Evolutionary conservation across 345 rosid species (phyloP), one percentile per base, ranked within the genome.

Genomic region (Pugionium dolabratum): DNA sequence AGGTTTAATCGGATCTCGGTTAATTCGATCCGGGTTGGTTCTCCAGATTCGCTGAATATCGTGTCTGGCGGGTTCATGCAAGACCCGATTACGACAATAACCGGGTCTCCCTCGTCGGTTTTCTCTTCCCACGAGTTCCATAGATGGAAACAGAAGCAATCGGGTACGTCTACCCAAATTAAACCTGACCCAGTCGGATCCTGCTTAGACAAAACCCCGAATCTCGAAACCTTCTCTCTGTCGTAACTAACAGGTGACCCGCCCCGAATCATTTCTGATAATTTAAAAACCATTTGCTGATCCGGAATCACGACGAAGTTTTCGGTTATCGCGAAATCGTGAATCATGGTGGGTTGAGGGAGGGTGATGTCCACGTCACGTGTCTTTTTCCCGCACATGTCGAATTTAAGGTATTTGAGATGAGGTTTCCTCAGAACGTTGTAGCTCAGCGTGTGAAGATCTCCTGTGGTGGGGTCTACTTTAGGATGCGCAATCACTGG

Each of bases 121-220:
- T 0, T 70, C 70, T 84, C 95, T 47, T 90, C 95, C 97, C 97
- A 87, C 18, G 92, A 85, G 51, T 87, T 90, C 83, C 83, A 87
- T 18, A 87, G 52, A 77, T 89, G 96, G 69, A 89, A 85, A 67
- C 91, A 86, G 40, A 86, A 86, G 37, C 85, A 82, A 53, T 64
- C 68, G 0, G 89, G 86, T 10, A 77, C 86, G 4, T 83, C 80
- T 8, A 87, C 27, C 95, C 95, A 87, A 39, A 6, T 65, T 10
- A 87, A 77, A 7, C 55, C 64, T 0, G 85, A 81, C 3, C 78
- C 85, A 36, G 73, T 69, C 7, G 1, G 37, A n/a, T 80, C 86
- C 37, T 77, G 49, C 69, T 70, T 85, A 0, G 75, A 53, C 67
- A 87, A 48, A 43, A 87, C 66, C 7, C 85, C 84, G 46, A 87